Evolutionary conservation across 2,329 filamentous ascomycete genomes (phyloP), one percentile per base, ranked within the genome.

Genomic region (Aspergillus udagawae): DNA sequence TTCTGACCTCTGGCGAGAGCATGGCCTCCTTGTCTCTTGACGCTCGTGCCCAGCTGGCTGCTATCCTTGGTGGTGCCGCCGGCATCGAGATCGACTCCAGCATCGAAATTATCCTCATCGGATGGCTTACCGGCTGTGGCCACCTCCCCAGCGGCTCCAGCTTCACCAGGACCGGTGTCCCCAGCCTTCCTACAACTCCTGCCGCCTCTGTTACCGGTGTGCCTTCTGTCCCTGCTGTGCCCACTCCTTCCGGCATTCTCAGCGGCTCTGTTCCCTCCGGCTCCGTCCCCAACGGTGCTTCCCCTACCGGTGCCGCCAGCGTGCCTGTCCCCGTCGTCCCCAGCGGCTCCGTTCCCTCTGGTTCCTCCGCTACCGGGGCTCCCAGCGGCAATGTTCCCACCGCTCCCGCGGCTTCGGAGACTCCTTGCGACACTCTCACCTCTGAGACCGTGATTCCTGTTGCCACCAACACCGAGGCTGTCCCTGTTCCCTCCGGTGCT

Each of bases 41-140:
- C 9, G 66, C 71, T 57, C 67, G 70, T 60, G 63, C 73, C 52
- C 67, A 75, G 64, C 64, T 75, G 23, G 66, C 70, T 67, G 72
- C 70, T 56, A 64, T 75, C 64, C 62, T 73, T 27, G 63, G 67
- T 64, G 73, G 73, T 50, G 62, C 62, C 28, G 50, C 79, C 12
- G 72, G 72, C 53, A 80, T 85, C 55, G 78, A 80, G 27, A 69
- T 84, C 52, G 79, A 82, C 64, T 73, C 70, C 47, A 77, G 80
- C 62, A 81, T 82, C 70, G 77, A 81, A 64, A 73, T 81, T 60
- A 82, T 82, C 60, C 70, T 80, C 58, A 74, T 82, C 61, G 60
- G 68, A 56, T 73, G 70, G 70, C 64, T 73, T 55, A 71, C 67
- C 45, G 71, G 70, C 58, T 70, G 69, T 64, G 61, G 63, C 52